Conservation (phyloP, 164 flowering plant genomes). For the Chloranthus sessilifolius region DNA sequence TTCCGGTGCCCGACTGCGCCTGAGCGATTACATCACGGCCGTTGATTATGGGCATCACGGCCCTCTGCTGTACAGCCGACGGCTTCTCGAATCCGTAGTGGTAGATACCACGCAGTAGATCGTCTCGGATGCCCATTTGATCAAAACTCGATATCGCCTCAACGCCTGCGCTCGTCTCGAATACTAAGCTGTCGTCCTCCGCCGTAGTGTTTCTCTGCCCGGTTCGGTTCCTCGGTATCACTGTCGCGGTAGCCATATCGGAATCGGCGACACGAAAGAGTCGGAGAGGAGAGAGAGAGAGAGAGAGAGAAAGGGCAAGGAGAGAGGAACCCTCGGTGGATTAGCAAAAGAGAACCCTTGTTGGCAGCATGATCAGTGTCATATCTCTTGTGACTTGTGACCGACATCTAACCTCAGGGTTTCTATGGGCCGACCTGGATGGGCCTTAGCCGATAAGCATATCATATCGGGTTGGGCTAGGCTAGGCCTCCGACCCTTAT, state of each 20-base stretch:
- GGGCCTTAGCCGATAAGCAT: too few relatives aligned
- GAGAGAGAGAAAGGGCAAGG: too few relatives aligned
- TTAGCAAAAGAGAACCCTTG: too few relatives aligned
- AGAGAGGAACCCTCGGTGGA: too few relatives aligned
- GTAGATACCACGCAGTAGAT: conserved; percentile 72
- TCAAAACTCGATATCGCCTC: conserved; percentile 64
- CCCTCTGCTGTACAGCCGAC: conserved; percentile 84
- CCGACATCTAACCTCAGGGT: too few relatives aligned
- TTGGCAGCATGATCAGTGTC: too few relatives aligned
- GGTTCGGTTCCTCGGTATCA: conserved; percentile 38
- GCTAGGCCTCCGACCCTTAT: too few relatives aligned
- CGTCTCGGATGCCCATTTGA: conserved; percentile 71
- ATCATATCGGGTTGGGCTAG: too few relatives aligned
- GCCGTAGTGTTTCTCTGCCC: conserved; percentile 18
- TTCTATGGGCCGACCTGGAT: too few relatives aligned
- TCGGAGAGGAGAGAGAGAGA: too few relatives aligned
- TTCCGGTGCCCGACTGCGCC: conserved; percentile 91
- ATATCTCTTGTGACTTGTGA: too few relatives aligned
- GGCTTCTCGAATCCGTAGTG: conserved; percentile 78
- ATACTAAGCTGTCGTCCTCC: conserved; percentile 56
- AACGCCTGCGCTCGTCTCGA: conserved; percentile 73
- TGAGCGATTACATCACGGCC: conserved; percentile 90
- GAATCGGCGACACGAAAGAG: too few relatives aligned
- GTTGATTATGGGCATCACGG: conserved; percentile 64
- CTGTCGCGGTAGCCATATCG: conserved; percentile 34